A percentile compares a stretch with the other conserved stretches of the same genome.
Conservation (phyloP, 1,284 basidiomycete species). For the Sparassis latifolia region DNA sequence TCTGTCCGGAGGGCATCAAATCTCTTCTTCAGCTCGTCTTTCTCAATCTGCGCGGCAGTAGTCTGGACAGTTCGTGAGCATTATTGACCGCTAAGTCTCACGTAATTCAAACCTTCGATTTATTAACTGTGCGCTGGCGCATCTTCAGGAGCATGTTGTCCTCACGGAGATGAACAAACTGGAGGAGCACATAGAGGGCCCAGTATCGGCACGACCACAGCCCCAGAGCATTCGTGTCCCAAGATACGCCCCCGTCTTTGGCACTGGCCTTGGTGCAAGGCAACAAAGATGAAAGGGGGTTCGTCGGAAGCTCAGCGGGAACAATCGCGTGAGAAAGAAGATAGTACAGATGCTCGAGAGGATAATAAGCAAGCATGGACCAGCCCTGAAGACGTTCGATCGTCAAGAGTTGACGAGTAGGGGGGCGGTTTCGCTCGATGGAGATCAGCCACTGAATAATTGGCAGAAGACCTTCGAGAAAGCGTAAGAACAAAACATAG, state of each 20-base stretch:
- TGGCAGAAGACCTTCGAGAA: slow-evolving; percentile 55
- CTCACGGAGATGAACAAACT: slow-evolving; percentile 64
- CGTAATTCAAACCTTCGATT: slow-evolving; percentile 38
- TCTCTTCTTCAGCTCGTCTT: slow-evolving; percentile 47
- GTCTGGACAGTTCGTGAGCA: slow-evolving; percentile 10
- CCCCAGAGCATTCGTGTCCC: slow-evolving; percentile 39
- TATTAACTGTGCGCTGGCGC: slow-evolving; percentile 48
- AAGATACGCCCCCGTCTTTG: slow-evolving; percentile 25
- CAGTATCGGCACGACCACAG: slow-evolving; percentile 74
- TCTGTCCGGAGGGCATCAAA: slow-evolving; percentile 74
- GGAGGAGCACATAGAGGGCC: slow-evolving; percentile 69
- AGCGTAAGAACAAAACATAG: background rate
- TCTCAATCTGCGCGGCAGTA: slow-evolving; percentile 39
- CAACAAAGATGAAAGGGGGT: slow-evolving; percentile 32
- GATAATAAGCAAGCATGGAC: slow-evolving; percentile 80
- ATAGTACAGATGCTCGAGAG: slow-evolving; percentile 75
- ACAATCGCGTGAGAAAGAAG: slow-evolving; percentile 60
- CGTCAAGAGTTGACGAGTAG: slow-evolving; percentile 60
- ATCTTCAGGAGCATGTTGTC: slow-evolving; percentile 53
- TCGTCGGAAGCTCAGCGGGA: slow-evolving; percentile 41
- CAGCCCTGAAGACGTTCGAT: slow-evolving; percentile 80
- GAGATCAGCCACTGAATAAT: slow-evolving; percentile 75
- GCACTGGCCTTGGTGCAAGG: slow-evolving; percentile 28
- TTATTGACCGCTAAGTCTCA: background rate
- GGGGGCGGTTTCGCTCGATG: slow-evolving; percentile 60